These are phyloP conservation scores for Serendipita sp. DNA, from an alignment of 768 basidiomycete genomes.

Conservation along the genomic window DNA sequence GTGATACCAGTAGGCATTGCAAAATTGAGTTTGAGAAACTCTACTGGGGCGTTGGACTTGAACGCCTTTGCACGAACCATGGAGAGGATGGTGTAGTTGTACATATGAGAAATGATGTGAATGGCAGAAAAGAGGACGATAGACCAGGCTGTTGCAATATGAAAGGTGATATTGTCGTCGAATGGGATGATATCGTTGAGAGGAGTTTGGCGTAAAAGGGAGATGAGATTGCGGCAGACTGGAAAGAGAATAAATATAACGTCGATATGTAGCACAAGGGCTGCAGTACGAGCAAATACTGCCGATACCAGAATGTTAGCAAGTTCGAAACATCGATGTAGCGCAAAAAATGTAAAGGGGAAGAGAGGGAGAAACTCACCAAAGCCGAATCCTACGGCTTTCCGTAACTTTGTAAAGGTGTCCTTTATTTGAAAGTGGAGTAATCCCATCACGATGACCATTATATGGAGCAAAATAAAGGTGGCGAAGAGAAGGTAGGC, in stretches of 20 bases:
- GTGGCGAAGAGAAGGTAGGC: constrained; percentile 58
- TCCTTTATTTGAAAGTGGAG: constrained; percentile 69
- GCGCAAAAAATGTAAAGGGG: neutral
- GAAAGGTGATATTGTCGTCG: constrained; percentile 84
- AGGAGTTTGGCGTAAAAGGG: constrained; percentile 69
- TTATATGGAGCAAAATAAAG: constrained; percentile 66
- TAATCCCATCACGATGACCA: constrained; percentile 64
- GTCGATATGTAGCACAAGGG: constrained; percentile 81
- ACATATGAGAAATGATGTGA: constrained; percentile 73
- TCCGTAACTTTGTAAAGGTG: constrained; percentile 46
- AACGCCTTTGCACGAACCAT: constrained; percentile 36
- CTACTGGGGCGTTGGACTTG: constrained; percentile 37
- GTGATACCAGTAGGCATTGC: constrained; percentile 66
- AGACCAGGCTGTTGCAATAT: constrained; percentile 82
- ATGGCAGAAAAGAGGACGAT: constrained; percentile 64
- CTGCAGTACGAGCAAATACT: constrained; percentile 81
- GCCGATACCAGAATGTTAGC: neutral
- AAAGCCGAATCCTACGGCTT: constrained; percentile 60
- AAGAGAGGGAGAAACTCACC: constrained; percentile 27
- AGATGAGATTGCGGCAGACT: constrained; percentile 89
- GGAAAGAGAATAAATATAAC: constrained; percentile 88
- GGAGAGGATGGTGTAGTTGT: constrained; percentile 62
- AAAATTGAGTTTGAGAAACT: constrained; percentile 71
- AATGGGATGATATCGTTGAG: constrained; percentile 81
- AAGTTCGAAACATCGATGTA: neutral